Evolutionary conservation across 176 grass and related monocot species (phyloP).

Genomic region (Musa acuminata): DNA sequence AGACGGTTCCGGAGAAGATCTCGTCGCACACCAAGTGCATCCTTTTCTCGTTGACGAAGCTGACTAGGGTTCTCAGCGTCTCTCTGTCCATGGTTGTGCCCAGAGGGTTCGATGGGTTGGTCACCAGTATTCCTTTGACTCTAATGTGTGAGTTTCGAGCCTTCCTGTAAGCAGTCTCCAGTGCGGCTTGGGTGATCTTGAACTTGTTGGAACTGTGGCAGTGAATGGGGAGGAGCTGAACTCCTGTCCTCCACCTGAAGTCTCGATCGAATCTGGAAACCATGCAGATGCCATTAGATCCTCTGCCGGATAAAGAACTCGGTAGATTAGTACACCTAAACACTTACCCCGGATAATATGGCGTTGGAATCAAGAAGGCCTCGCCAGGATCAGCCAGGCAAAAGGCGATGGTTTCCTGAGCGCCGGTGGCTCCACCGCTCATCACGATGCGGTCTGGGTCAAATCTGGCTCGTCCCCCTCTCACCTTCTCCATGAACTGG

Average conservation of each 20-base stretch:
- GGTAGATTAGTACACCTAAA: neutral
- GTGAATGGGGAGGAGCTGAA: slow-evolving; percentile 55
- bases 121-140: slow-evolving; percentile 76
- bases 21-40: slow-evolving; percentile 91
- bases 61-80: slow-evolving; percentile 52
- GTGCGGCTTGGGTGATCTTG: slow-evolving; percentile 41
- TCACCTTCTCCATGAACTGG: slow-evolving; percentile 77
- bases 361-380: slow-evolving; percentile 81
- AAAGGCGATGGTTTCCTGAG: slow-evolving; percentile 80
- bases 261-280: slow-evolving; percentile 76
- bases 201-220: slow-evolving; percentile 68
- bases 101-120: slow-evolving; percentile 86
- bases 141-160: slow-evolving; percentile 29
- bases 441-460: slow-evolving; percentile 64
- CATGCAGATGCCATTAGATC: neutral
- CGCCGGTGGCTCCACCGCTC: slow-evolving; percentile 78
- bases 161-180: slow-evolving; percentile 45
- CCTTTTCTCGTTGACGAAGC: slow-evolving; percentile 50
- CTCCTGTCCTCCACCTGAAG: slow-evolving; percentile 77
- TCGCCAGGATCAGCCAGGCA: slow-evolving; percentile 90
- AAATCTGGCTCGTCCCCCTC: slow-evolving; percentile 59
- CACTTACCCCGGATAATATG: slow-evolving; percentile 77
- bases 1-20: slow-evolving; percentile 74
- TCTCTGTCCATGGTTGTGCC: slow-evolving; percentile 48
- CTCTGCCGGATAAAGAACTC: neutral